Conservation (phyloP, 1,284 basidiomycete species). For the Boletellus deceptivus region DNA sequence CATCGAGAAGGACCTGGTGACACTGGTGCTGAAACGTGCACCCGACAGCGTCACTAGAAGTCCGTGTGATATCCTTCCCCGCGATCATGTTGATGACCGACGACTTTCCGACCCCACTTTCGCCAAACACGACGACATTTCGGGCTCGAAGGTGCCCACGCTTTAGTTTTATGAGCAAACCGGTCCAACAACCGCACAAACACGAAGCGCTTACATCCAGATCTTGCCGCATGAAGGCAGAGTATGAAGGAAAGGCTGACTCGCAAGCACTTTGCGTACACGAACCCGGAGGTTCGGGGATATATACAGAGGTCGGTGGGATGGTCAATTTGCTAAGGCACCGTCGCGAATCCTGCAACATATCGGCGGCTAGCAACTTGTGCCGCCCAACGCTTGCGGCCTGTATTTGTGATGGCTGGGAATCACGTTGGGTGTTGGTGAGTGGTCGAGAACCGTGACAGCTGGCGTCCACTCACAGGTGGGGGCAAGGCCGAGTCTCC, state of each 20-base stretch:
- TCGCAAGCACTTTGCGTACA: conserved; percentile 14
- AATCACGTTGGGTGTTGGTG: conserved; percentile 10
- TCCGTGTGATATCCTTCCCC: conserved; percentile 20
- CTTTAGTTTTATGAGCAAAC: conserved; percentile 12
- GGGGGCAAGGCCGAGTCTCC: too few relatives aligned
- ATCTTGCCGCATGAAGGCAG: conserved; percentile 6
- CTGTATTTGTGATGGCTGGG: conserved; percentile 2
- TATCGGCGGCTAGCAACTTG: conserved; percentile 3
- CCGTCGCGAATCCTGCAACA: conserved; percentile 11
- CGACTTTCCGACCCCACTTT: conserved; percentile 33
- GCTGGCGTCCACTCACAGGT: conserved; percentile 10
- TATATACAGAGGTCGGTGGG: conserved; percentile 1
- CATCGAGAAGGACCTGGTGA: conserved; percentile 17
- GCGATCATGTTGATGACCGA: conserved; percentile 33
- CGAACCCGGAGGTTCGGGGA: conserved; percentile 1
- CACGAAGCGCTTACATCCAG: conserved; percentile 11
- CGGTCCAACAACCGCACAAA: background rate
- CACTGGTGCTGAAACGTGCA: conserved; percentile 26
- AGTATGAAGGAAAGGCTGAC: conserved; percentile 1
- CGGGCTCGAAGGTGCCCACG: conserved; percentile 8
- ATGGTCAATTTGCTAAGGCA: conserved; percentile 15
- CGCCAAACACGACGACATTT: conserved; percentile 31
- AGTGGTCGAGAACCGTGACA: background rate
- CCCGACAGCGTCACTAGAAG: conserved; percentile 26
- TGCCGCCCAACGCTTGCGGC: background rate